Evolutionary conservation across 2,329 filamentous ascomycete species (phyloP).

Genomic region (Fusarium dimerum): DNA sequence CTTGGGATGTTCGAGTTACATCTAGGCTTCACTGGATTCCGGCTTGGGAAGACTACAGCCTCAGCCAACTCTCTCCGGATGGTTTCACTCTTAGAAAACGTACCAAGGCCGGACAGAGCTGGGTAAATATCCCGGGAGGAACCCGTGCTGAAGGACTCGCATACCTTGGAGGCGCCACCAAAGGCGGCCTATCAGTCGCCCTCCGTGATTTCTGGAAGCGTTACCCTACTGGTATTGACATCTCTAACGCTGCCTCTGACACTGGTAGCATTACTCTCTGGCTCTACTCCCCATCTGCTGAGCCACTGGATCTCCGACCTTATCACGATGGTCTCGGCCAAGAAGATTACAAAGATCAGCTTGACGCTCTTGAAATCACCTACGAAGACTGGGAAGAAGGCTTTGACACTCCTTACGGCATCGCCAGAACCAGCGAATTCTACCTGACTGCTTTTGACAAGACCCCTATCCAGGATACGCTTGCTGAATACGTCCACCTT

Average conservation of each 20-base stretch:
- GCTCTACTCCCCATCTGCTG: constrained; percentile 59
- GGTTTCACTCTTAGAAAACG: constrained; percentile 63
- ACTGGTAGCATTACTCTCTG: constrained; percentile 57
- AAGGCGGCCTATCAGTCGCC: constrained; percentile 60
- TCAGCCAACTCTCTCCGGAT: constrained; percentile 59
- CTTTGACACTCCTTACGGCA: constrained; percentile 58
- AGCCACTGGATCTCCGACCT: constrained; percentile 56
- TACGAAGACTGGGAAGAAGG: constrained; percentile 63
- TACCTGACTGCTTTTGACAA: constrained; percentile 52
- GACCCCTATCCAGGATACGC: constrained; percentile 50
- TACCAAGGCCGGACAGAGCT: constrained; percentile 56
- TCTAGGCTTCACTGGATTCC: constrained; percentile 57
- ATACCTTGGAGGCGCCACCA: constrained; percentile 58
- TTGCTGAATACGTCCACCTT: constrained; percentile 45
- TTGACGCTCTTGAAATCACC: constrained; percentile 62
- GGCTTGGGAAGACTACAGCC: constrained; percentile 57
- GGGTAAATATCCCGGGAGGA: constrained; percentile 59
- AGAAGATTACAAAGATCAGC: constrained; percentile 56
- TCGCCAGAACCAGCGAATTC: constrained; percentile 59
- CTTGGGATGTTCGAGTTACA: constrained; percentile 49
- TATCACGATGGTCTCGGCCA: constrained; percentile 60
- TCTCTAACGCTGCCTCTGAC: constrained; percentile 51
- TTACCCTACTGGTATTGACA: constrained; percentile 59
- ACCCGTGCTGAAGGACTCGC: constrained; percentile 56
- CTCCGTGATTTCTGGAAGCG: constrained; percentile 65